phyloP scores from a whole-genome alignment of 257 asterid genomes.

The Paulownia fortunei region DNA sequence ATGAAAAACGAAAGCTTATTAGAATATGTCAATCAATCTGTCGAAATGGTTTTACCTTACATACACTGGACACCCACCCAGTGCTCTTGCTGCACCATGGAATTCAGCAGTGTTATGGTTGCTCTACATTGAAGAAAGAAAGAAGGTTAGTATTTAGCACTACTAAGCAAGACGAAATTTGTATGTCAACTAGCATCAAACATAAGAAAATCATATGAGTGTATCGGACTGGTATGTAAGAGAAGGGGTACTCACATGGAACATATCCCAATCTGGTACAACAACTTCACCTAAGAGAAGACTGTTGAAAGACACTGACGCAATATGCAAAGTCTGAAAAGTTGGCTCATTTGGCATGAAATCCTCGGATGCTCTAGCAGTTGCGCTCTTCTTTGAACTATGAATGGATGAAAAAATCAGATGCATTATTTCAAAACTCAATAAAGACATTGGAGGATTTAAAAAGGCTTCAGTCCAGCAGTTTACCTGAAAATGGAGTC shows the following conservation, averaged over 20 bases:
- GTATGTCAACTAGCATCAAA: not conserved
- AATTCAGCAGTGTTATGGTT: constrained; percentile 57
- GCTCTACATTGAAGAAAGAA: constrained; percentile 41
- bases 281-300: constrained; percentile 59
- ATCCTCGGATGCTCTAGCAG: constrained; percentile 74
- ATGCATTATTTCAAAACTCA: not conserved
- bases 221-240: not conserved
- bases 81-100: constrained; percentile 69
- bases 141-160: not conserved
- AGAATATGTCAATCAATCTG: no score
- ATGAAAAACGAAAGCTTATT: not conserved
- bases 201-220: not conserved
- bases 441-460: not conserved
- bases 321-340: constrained; percentile 62
- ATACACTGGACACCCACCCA: constrained; percentile 70
- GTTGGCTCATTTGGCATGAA: constrained; percentile 64
- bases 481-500: constrained; percentile 60
- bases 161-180: no score
- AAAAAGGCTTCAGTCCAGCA: not conserved
- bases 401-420: not conserved
- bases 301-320: constrained; percentile 60
- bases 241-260: constrained; percentile 48
- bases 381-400: constrained; percentile 55
- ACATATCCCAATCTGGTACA: constrained; percentile 79
- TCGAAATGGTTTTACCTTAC: constrained; percentile 69